Percentiles rank a stretch among this genome's conserved stretches.
These are phyloP conservation scores for Globisporangium parvum DNA, from an alignment of 352 stramenopile species.

Conservation along the genomic window DNA sequence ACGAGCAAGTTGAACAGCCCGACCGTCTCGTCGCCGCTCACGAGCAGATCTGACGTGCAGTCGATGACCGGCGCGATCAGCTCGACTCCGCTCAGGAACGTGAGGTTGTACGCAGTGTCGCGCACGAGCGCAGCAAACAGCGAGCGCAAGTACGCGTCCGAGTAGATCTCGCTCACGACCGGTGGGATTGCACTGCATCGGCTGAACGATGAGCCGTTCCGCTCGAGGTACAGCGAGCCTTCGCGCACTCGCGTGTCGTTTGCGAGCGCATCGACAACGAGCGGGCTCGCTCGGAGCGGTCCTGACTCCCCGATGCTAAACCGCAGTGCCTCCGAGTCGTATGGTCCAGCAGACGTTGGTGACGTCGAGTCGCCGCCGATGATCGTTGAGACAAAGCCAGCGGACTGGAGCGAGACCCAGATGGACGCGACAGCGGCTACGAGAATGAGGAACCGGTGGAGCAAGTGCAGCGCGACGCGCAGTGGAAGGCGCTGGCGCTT, in stretches of 20 bases:
- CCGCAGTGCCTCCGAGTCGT: conserved; percentile 2
- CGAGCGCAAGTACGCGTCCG: conserved; percentile 6
- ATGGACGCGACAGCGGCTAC: conserved; percentile 4
- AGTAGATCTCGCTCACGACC: conserved; percentile 4
- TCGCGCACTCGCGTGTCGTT: conserved; percentile 11
- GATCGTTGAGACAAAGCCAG: not conserved
- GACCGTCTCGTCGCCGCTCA: conserved; percentile 19
- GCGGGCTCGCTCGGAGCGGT: conserved; percentile 10
- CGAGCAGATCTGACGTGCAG: conserved; percentile 21
- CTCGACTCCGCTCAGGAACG: conserved; percentile 12
- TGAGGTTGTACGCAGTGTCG: conserved; percentile 12
- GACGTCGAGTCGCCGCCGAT: not conserved
- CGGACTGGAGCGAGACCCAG: not conserved
- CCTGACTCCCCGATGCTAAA: not conserved
- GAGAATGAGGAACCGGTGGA: conserved; percentile 7
- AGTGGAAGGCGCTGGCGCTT: not conserved
- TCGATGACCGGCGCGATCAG: conserved; percentile 38
- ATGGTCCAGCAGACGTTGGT: not conserved
- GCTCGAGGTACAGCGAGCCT: conserved; percentile 3
- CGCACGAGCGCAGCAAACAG: conserved; percentile 8
- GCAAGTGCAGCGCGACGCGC: not conserved
- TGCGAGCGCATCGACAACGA: conserved; percentile 8
- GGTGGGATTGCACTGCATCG: conserved; percentile 1
- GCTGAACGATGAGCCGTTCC: conserved; percentile 1
- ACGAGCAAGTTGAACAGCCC: conserved; percentile 33